Base-by-base conservation (phyloP, 1,284 basidiomycete genomes). In the Omphalotus olearius region DNA sequence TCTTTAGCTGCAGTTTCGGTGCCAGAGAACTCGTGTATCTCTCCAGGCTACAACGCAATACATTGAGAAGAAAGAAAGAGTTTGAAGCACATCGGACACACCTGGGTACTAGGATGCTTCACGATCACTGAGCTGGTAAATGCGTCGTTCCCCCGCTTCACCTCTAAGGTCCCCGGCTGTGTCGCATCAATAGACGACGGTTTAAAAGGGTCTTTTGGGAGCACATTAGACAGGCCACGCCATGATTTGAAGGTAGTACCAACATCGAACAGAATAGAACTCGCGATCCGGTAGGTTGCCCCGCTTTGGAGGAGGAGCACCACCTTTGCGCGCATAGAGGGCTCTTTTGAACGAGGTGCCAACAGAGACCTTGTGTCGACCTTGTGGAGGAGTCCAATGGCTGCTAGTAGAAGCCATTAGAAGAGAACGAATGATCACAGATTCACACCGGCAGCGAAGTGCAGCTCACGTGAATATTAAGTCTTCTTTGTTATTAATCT, bases 261-360 rank as follows among this genome's bases (percentile, higher is more conserved):
- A 59, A 88, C 87, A 89, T 57, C 82, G 74, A 57, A 89, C 78
- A 23, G 84, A 80, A 62, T 84, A 86, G 64, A 85, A 86, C 57
- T 87, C 83, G 44, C 76, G 74, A 59, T 80, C 77, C 26, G 79
- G 80, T 41, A 79, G 64, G 53, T 67, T 69, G 25, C 68, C 66
- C 36, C 69, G 69, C 65, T 79, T 72, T 23, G 69, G 60, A 13
- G 72, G 67, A 30, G 72, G 65, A 9, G 65, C 63, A 51, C 60
- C 63, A 38, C 75, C 75, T 59, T 77, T 81, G 58, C 83, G 78
- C 18, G 80, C 79, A 62, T 80, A 85, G 57, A 86, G 69, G 6
- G 80, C 74, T 49, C 78, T 71, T 5, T 65, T 66, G 39, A 88
- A 71, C 1, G 85, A 85, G 0, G 72, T 59, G 23, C 85, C 85